phyloP scores from a whole-genome alignment of 192 early-diverging fungal species.

The Gryganskiella cystojenkinii region DNA sequence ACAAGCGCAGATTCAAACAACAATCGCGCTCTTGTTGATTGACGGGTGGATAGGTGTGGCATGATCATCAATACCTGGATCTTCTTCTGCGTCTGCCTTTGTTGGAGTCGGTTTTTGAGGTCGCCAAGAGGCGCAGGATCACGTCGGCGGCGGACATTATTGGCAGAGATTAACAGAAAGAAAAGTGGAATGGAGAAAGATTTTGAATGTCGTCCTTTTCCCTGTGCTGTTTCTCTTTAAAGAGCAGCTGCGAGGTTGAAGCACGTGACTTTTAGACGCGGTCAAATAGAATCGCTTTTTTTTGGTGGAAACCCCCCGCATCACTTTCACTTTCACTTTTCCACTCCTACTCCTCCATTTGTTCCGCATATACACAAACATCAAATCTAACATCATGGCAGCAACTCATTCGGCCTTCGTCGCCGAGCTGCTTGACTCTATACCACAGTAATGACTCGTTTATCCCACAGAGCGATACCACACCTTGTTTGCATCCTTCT shows the following conservation, averaged over 20 bases:
- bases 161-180: not conserved
- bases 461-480: too few relatives aligned
- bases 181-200: too few relatives aligned
- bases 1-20: too few relatives aligned
- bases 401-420: slow-evolving; percentile 13
- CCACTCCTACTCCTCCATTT: not conserved
- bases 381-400: slow-evolving; percentile 17
- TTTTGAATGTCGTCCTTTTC: too few relatives aligned
- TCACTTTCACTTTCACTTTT: not conserved
- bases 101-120: slow-evolving; percentile 36
- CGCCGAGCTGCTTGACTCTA: slow-evolving; percentile 25
- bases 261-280: slow-evolving; percentile 1
- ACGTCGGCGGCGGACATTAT: slow-evolving; percentile 47
- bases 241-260: too few relatives aligned
- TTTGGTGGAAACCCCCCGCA: not conserved
- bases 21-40: too few relatives aligned
- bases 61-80: slow-evolving; percentile 23
- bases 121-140: slow-evolving; percentile 48
- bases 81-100: slow-evolving; percentile 45
- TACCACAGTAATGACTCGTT: slow-evolving; percentile 28
- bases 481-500: not conserved
- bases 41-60: not conserved
- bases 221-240: too few relatives aligned
- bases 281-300: not conserved
- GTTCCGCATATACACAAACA: not conserved